Base-by-base conservation (phyloP, 148 eudicot genomes). In the Nepenthes gracilis region DNA sequence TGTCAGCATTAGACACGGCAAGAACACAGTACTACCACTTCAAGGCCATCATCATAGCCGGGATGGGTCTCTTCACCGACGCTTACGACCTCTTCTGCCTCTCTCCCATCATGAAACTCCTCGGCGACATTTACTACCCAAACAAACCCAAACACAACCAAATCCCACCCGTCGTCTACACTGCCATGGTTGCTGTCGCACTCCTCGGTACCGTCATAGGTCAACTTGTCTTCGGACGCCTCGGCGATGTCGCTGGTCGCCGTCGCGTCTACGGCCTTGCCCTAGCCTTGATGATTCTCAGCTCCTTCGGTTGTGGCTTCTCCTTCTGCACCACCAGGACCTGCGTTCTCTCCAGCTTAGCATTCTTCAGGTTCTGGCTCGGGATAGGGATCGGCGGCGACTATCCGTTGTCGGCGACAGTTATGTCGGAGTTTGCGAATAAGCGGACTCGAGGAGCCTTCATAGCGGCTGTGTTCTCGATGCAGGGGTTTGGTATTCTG, bases 21-120 rank as follows among this genome's bases (percentile, higher is more conserved):
- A 77, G 50, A 55, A 81, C 85, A 36, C 93, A 86, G 59, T 70
- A 54, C 61, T 86, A 86, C 70, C 93, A 86, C 54, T 83, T 83
- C 72, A 80, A 83, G 59, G 85, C 88, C 14, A 80, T 86, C 33
- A 62, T 83, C 15, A 75, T 86, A 2, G 84, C 88, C 12, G 88
- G 93, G 1, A 86, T 86, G 93, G 93, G 93, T 9, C 69, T 86
- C 57, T 83, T 86, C 74, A 74, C 88, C 12, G 88, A 83, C 60
- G 74, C 84, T 9, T 86, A 86, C 67, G 88, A 86, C 13, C 83
- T 86, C 61, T 86, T 86, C 70, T 80, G 77, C 55, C 72, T 83
- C 36, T 57, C 80, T 36, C 81, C 79, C 0, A 64, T 85, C 43
- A 64, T 76, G 64, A 52, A 47, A 35, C 83, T 85, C 55, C 64